Evolutionary conservation across 306 rosid species (phyloP), one percentile per base, ranked within the genome.

Genomic region (Vicia villosa): DNA sequence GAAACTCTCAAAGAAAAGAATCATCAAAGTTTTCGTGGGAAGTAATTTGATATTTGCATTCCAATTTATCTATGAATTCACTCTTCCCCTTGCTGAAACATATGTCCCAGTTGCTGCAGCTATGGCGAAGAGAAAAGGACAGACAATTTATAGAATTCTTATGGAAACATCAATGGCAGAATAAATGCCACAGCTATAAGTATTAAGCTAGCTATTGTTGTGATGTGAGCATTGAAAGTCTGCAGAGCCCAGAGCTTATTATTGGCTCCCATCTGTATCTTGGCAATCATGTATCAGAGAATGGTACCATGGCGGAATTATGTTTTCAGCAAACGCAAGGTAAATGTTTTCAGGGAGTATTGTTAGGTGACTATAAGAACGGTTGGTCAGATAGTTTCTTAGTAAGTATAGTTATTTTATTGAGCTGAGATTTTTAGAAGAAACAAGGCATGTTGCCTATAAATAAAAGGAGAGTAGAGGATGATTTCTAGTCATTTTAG

Each of bases 61-160:
- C 26, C 28, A 50, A 16, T 10, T 40, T 40, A 16, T 7, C 56
- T 16, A 17, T 8, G 12, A 17, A 50, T 50, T 17, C 26, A 19
- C 26, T 17, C 26, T 50, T 50, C 13, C 24, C 3, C 58, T 52
- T 52, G n/a, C 58, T 52, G 30, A 51, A 52, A 52, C 22, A 17
- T 19, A 52, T 52, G 58, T n/a, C 58, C 10, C 6, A 20, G 58
- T 20, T 10, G 58, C n/a, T 52, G 32, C 32, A 52, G 32, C 32
- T 52, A 52, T 21, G 58, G 32, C 58, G 9, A 52, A 52, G n/a
- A 52, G 58, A 52, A 52, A 8, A 52, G 13, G 58, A 51, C n/a
- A 20, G n/a, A n/a, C n/a, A n/a, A n/a, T n/a, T n/a, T n/a, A n/a
- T n/a, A n/a, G n/a, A n/a, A n/a, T n/a, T n/a, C n/a, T 14, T 20